Base-by-base conservation (phyloP, 768 basidiomycete genomes). In the Scleroderma bovista region DNA sequence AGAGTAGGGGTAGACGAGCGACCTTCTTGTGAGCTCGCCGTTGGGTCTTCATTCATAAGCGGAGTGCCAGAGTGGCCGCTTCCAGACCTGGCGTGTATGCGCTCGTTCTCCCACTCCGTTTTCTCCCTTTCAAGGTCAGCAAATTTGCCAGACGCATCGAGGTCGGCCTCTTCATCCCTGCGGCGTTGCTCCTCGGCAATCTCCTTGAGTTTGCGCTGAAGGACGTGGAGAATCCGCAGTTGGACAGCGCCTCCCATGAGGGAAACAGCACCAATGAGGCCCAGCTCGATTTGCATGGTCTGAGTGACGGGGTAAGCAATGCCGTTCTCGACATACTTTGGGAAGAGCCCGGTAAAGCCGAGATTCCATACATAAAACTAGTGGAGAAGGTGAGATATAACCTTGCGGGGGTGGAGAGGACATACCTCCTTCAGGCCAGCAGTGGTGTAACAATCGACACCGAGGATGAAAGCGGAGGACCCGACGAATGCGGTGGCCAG, bases 321-420 rank as follows among this genome's bases (percentile, higher is more conserved):
- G 52, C 77, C 73, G 58, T 82, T 77, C 46, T 72, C 68, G 19
- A 75, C 70, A 57, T 83, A 93, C 58, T 87, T 88, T 10, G 88
- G 83, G 67, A 93, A 97, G 24, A 97, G 69, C 5, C 71, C 60
- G 2, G 72, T 75, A 70, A 93, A 96, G 36, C 95, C 95, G 46
- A 98, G 73, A 65, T 96, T 98, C 84, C 88, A 96, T 45, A 96
- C 74, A 69, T 96, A 97, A 70, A 96, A 96, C 90, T 95, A 53
- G 46, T 24, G 46, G 19, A 32, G 46, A 51, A 22, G 53, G 58
- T 44, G 59, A 53, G 23, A 55, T 54, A 49, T 23, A 47, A 7
- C n/a, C 13, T 22, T 13, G 44, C 26, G 34, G 6, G 3, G 23
- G 17, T 43, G 47, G 34, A 29, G 31, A 34, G 29, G 44, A 53